Percentiles rank a stretch among this genome's conserved stretches.
phyloP scores from a whole-genome alignment of 2,329 filamentous ascomycete genomes.

The Cadophora sp. region DNA sequence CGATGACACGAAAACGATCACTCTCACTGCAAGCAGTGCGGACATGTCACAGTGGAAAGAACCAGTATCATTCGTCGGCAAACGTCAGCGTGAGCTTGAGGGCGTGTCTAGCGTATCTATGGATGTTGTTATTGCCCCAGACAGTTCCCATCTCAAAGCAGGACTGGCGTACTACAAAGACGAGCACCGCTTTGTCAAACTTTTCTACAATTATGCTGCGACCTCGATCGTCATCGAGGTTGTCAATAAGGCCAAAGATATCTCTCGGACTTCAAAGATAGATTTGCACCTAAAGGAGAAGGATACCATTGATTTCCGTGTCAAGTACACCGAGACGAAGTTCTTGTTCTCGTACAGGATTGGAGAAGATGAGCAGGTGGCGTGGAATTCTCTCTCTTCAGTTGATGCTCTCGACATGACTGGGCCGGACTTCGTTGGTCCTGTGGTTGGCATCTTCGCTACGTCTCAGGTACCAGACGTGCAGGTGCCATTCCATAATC shows the following conservation, averaged over 20 bases:
- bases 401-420: slow-evolving; percentile 43
- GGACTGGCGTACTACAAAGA: slow-evolving; percentile 22
- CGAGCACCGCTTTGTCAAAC: slow-evolving; percentile 17
- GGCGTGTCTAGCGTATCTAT: neutral
- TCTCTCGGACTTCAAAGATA: slow-evolving; percentile 11
- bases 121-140: neutral
- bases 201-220: slow-evolving; percentile 14
- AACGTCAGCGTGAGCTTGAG: slow-evolving; percentile 28
- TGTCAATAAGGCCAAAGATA: slow-evolving; percentile 12
- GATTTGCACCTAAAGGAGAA: neutral
- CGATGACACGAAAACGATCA: slow-evolving; percentile 24
- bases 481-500: slow-evolving; percentile 7
- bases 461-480: neutral
- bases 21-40: slow-evolving; percentile 27
- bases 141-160: neutral
- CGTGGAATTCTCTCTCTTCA: slow-evolving; percentile 28
- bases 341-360: slow-evolving; percentile 19
- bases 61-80: slow-evolving; percentile 39
- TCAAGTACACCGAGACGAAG: slow-evolving; percentile 16
- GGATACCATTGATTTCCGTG: neutral
- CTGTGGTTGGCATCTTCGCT: slow-evolving; percentile 45
- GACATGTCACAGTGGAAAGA: slow-evolving; percentile 33
- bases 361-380: slow-evolving; percentile 2
- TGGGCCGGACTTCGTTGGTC: slow-evolving; percentile 45
- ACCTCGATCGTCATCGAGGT: slow-evolving; percentile 3